Evolutionary conservation across 768 basidiomycete species (phyloP).

Genomic region (Boletus reticuloceps): DNA sequence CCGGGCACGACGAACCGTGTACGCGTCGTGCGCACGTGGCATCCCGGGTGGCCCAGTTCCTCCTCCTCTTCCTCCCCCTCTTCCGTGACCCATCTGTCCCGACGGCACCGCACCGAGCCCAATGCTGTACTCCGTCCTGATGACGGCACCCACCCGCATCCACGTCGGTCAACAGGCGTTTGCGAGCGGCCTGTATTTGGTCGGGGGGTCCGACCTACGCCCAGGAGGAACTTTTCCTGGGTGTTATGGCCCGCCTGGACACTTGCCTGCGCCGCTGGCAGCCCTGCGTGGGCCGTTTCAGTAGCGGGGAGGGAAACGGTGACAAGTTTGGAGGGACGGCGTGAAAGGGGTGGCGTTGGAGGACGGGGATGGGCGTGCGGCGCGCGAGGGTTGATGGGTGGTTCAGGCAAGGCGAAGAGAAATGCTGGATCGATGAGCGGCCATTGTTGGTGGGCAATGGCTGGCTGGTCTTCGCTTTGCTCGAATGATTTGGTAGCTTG

Average conservation of each 20-base stretch:
- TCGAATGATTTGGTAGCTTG: not conserved
- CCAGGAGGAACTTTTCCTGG: not conserved
- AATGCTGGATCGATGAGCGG: not conserved
- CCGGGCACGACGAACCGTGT: constrained; percentile 13
- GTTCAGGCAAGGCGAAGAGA: not conserved
- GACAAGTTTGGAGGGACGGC: not conserved
- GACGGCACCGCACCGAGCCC: not conserved
- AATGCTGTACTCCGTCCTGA: not conserved
- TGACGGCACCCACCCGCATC: not conserved
- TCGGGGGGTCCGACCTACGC: not conserved
- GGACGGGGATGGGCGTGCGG: not conserved
- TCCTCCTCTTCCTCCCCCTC: not conserved
- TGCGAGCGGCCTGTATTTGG: not conserved
- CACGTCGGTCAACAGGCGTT: no score
- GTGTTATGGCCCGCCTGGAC: not conserved
- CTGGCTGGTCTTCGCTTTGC: not conserved
- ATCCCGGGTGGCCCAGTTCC: not conserved
- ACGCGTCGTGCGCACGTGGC: not conserved
- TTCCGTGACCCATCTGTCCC: not conserved
- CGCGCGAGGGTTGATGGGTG: not conserved
- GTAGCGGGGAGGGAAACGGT: not conserved
- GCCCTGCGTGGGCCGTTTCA: not conserved
- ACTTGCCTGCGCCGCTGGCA: not conserved
- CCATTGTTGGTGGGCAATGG: no score
- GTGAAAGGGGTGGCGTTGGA: constrained; percentile 4